Base-by-base conservation (phyloP, 176 grass and related monocot genomes). In the Chloris gayana region DNA sequence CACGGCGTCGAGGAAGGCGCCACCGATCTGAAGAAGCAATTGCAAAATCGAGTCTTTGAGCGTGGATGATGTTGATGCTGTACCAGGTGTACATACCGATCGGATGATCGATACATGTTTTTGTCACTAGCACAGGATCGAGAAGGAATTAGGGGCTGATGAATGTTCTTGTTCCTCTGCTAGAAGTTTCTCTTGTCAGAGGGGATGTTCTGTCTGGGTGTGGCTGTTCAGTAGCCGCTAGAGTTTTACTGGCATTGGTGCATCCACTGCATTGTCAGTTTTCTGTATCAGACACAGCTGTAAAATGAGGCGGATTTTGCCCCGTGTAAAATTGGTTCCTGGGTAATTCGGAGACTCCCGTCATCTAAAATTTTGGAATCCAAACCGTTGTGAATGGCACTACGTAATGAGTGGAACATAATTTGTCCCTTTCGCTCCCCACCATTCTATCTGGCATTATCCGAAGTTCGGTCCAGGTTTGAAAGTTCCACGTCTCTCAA, bases 21-120 rank as follows among this genome's bases (percentile, higher is more conserved):
- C 75, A 14, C 67, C 87, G 34, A 73, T 78, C 60, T 89, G 83
- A 89, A 45, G 31, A 33, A 67, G n/a, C 45, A 6, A 8, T 18
- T 8, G 21, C 18, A 37, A 35, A 34, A 35, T 78, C 22, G 14
- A 26, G 46, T 34, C 31, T 67, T 68, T 9, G 26, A n/a, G 61
- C 61, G 41, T 51, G n/a, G 22, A 46, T 17, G 37, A 50, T 67
- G 61, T 26, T 29, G 26, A 35, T 47, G 39, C 13, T 70, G 56
- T 74, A 42, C 31, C 67, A 78, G 74, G 60, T 80, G 86, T 88
- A 84, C 41, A 82, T 84, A 78, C 70, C 30, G 34, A 57, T 74
- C 46, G 17, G 26, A 26, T 12, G 14, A 85, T 66, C 56, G 38
- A 85, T 31, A 76, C 71, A 72, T 72, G 27, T 26, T 69, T 68